Evolutionary conservation across 331 rosid genomes (phyloP).

Genomic region (Stylosanthes scabra): DNA sequence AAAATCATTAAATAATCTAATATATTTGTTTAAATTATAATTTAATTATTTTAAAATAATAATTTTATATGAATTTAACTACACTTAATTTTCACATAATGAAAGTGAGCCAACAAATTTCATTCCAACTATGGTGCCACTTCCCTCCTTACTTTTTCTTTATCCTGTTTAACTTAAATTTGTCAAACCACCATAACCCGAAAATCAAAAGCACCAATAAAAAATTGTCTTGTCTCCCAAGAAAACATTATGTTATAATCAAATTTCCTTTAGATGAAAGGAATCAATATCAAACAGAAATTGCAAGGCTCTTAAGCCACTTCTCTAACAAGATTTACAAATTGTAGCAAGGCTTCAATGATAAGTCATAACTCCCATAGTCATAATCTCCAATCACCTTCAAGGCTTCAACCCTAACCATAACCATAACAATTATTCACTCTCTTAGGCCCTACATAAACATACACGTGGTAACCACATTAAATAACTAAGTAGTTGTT

Average conservation of each 20-base stretch:
- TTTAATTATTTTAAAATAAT: too few species aligned
- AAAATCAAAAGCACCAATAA: constrained; percentile 18
- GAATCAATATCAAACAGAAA: background rate
- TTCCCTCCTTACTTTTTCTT: background rate
- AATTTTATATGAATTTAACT: too few species aligned
- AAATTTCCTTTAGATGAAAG: background rate
- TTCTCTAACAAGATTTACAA: constrained; percentile 8
- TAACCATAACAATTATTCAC: background rate
- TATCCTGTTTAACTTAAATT: background rate
- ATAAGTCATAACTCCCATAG: background rate
- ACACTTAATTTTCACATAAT: too few species aligned
- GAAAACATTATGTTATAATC: background rate
- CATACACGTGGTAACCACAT: background rate
- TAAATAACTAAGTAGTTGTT: background rate
- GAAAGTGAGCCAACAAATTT: constrained; percentile 11
- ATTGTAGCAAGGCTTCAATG: background rate
- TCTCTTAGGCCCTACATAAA: background rate
- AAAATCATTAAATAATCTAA: too few species aligned
- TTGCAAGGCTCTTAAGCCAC: background rate
- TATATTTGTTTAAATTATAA: too few species aligned
- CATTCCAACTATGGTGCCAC: constrained; percentile 19
- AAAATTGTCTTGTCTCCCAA: background rate
- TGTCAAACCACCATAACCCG: background rate
- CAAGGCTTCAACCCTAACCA: background rate
- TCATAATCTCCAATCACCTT: background rate